phyloP scores from a whole-genome alignment of 2,329 filamentous ascomycete species.

The Aspergillus brunneoviolaceus region DNA sequence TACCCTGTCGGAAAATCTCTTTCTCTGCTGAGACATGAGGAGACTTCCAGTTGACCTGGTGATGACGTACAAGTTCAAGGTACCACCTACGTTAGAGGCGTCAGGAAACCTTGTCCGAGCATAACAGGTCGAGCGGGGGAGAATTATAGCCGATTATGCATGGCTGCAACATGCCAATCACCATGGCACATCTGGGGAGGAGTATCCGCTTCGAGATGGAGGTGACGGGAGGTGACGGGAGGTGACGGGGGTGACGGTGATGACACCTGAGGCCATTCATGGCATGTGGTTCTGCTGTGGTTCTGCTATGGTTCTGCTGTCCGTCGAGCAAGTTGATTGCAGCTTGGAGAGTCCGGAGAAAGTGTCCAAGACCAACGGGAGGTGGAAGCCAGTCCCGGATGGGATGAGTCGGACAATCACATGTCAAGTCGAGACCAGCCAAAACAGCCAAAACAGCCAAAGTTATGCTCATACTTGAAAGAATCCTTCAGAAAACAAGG shows the following conservation, averaged over 20 bases:
- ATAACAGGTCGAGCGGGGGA: neutral
- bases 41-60: slow-evolving; percentile 10
- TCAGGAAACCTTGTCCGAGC: slow-evolving; percentile 21
- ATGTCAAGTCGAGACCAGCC: neutral
- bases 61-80: slow-evolving; percentile 20
- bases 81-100: slow-evolving; percentile 17
- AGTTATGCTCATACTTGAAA: neutral
- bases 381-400: slow-evolving; percentile 3
- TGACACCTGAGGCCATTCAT: neutral
- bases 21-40: neutral
- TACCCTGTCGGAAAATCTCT: neutral
- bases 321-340: neutral
- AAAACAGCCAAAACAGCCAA: neutral
- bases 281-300: too few species aligned
- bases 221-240: too few species aligned
- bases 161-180: slow-evolving; percentile 1
- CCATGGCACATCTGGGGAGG: neutral
- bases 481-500: neutral
- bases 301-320: too few species aligned
- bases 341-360: neutral
- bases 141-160: neutral
- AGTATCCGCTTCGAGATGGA: neutral
- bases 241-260: neutral
- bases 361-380: neutral
- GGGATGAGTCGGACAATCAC: neutral